These are phyloP conservation scores for Pseudogymnoascus sp. DNA, from an alignment of 2,329 filamentous ascomycete species.

Conservation along the genomic window DNA sequence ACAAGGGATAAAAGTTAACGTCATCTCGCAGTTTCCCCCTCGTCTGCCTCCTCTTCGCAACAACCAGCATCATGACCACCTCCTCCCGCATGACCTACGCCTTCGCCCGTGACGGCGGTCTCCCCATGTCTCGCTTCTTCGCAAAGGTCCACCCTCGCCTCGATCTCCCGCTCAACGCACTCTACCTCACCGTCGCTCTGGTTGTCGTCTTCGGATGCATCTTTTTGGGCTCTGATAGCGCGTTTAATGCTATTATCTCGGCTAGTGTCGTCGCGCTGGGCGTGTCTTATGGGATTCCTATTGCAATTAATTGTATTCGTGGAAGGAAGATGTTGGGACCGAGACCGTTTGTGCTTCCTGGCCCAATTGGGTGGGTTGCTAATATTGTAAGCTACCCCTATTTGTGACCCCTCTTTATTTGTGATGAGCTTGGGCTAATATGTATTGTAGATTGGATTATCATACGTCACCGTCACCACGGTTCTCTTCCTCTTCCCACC, in stretches of 20 bases:
- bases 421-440: conserved; percentile 11
- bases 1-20: background rate
- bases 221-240: conserved; percentile 58
- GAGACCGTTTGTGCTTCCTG: conserved; percentile 48
- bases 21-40: conserved; percentile 50
- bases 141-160: conserved; percentile 52
- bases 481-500: conserved; percentile 58
- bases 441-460: conserved; percentile 37
- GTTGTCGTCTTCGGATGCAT: conserved; percentile 62
- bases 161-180: conserved; percentile 57
- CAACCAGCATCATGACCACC: conserved; percentile 57
- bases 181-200: conserved; percentile 50
- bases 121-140: conserved; percentile 53
- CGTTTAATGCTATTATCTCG: conserved; percentile 64
- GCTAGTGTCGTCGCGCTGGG: conserved; percentile 64
- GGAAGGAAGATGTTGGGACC: conserved; percentile 54
- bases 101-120: conserved; percentile 57
- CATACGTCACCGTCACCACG: conserved; percentile 51
- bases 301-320: conserved; percentile 59
- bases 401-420: background rate
- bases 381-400: conserved; percentile 40
- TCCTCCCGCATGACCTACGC: conserved; percentile 59
- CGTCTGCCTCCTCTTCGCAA: conserved; percentile 55
- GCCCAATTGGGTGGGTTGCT: conserved; percentile 47
- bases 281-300: conserved; percentile 59